Evolutionary conservation across 148 eudicot species (phyloP).

Genomic region (Vaccinium vitisidaea): DNA sequence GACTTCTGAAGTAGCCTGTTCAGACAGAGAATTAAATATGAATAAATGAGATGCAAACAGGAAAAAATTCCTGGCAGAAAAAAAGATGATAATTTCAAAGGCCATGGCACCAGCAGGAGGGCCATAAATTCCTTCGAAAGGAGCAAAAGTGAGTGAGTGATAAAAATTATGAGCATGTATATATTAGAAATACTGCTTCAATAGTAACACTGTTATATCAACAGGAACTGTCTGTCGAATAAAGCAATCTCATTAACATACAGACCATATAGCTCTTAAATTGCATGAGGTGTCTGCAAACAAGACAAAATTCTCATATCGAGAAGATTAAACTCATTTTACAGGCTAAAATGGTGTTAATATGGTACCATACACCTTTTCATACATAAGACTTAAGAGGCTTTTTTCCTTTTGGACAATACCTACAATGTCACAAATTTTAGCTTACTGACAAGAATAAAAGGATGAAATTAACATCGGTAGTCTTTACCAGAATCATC

Average conservation of each 20-base stretch:
- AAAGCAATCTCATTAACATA: background rate
- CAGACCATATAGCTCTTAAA: background rate
- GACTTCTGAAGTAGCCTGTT: conserved; percentile 87
- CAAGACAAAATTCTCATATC: background rate
- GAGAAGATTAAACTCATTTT: background rate
- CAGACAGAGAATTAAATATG: conserved; percentile 14
- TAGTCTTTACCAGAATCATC: conserved; percentile 67
- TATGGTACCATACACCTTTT: background rate
- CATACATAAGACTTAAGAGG: background rate
- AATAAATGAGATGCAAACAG: conserved; percentile 10
- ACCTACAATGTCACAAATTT: background rate
- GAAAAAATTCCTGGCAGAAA: background rate
- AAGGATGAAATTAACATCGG: background rate
- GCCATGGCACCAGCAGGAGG: background rate
- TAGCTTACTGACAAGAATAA: background rate
- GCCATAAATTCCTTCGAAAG: background rate
- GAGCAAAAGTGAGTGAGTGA: background rate
- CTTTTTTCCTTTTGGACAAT: background rate
- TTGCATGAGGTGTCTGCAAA: background rate
- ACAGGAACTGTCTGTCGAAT: background rate
- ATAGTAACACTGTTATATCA: background rate
- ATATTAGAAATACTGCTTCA: background rate
- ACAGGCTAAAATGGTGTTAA: background rate
- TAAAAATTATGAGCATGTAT: background rate
- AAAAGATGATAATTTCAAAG: background rate